Percentiles rank a stretch among this genome's conserved stretches.
Evolutionary conservation across 768 basidiomycete species (phyloP).

Genomic region (Lentinus brumalis): DNA sequence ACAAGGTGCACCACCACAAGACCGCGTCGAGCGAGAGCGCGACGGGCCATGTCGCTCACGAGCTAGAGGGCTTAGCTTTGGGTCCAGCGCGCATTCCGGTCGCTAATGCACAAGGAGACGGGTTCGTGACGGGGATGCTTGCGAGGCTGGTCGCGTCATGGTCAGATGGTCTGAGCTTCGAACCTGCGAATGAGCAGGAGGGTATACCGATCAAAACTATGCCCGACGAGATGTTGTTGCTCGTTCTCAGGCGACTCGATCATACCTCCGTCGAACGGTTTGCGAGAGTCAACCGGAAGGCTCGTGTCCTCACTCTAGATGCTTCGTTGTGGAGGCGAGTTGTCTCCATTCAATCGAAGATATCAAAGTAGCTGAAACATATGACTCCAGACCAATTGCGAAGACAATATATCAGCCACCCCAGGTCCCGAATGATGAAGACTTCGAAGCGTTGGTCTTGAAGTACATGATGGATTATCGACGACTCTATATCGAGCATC

Average conservation of each 20-base stretch:
- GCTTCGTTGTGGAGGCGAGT: slow-evolving; percentile 74
- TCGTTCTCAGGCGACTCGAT: slow-evolving; percentile 68
- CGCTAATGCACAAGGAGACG: slow-evolving; percentile 15
- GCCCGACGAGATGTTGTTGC: slow-evolving; percentile 77
- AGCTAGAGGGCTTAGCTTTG: slow-evolving; percentile 12
- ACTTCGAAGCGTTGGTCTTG: slow-evolving; percentile 50
- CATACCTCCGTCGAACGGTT: slow-evolving; percentile 75
- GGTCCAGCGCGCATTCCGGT: slow-evolving; percentile 8
- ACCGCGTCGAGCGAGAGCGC: slow-evolving; percentile 1
- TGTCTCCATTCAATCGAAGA: not conserved
- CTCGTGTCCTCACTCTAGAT: slow-evolving; percentile 72
- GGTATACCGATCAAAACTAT: slow-evolving; percentile 56
- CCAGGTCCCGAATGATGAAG: slow-evolving; percentile 59
- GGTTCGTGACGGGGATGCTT: slow-evolving; percentile 42
- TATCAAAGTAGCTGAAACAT: not conserved
- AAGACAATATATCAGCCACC: slow-evolving; percentile 69
- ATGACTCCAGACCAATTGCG: slow-evolving; percentile 59
- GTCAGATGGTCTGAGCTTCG: slow-evolving; percentile 54
- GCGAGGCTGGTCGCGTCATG: slow-evolving; percentile 52
- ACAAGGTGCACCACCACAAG: slow-evolving; percentile 15
- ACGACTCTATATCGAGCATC: slow-evolving; percentile 79
- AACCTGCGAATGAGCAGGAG: slow-evolving; percentile 67
- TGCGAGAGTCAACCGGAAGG: slow-evolving; percentile 70
- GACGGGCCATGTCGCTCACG: slow-evolving; percentile 15
- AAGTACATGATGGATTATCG: slow-evolving; percentile 68